These are phyloP conservation scores for Ilyonectria destructans DNA, from an alignment of 2,329 filamentous ascomycete species.

Conservation along the genomic window DNA sequence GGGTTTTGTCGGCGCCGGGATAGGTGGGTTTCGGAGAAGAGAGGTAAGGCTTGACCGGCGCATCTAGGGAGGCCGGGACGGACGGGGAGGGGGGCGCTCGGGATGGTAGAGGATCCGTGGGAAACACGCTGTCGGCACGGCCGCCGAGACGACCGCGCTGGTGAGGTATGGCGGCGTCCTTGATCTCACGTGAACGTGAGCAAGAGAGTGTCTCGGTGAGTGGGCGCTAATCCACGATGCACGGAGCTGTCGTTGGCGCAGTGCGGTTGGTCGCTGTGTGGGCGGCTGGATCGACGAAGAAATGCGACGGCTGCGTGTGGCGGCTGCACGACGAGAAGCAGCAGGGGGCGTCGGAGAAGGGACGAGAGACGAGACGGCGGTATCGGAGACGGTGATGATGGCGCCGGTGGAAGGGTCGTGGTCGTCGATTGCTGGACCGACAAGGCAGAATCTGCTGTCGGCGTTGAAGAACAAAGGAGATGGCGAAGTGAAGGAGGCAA, in stretches of 20 bases:
- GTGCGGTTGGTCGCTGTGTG: constrained; percentile 18
- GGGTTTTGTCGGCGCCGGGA: constrained; percentile 44
- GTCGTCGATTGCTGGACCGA: constrained; percentile 35
- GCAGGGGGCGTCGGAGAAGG: constrained; percentile 14
- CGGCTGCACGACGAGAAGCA: constrained; percentile 6
- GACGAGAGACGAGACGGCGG: constrained; percentile 8
- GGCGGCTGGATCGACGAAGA: constrained; percentile 14
- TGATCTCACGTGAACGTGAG: constrained; percentile 46
- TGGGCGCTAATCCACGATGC: constrained; percentile 34
- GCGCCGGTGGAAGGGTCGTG: constrained; percentile 13
- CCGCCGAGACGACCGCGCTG: constrained; percentile 64
- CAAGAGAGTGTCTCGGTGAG: constrained; percentile 29
- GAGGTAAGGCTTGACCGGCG: constrained; percentile 48
- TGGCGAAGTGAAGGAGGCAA: constrained; percentile 42
- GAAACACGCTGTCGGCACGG: constrained; percentile 60
- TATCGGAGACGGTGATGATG: constrained; percentile 11
- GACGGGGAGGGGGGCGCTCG: constrained; percentile 43
- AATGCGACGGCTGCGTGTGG: constrained; percentile 14
- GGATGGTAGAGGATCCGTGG: constrained; percentile 66
- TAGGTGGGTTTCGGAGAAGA: constrained; percentile 53
- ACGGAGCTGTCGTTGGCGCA: constrained; percentile 41
- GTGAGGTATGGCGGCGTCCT: constrained; percentile 47
- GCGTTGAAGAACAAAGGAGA: constrained; percentile 45
- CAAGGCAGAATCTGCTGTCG: constrained; percentile 42
- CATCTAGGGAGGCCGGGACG: constrained; percentile 51